These are phyloP conservation scores for Venturiaceae sp. DNA, from an alignment of 2,329 filamentous ascomycete species.

Conservation along the genomic window DNA sequence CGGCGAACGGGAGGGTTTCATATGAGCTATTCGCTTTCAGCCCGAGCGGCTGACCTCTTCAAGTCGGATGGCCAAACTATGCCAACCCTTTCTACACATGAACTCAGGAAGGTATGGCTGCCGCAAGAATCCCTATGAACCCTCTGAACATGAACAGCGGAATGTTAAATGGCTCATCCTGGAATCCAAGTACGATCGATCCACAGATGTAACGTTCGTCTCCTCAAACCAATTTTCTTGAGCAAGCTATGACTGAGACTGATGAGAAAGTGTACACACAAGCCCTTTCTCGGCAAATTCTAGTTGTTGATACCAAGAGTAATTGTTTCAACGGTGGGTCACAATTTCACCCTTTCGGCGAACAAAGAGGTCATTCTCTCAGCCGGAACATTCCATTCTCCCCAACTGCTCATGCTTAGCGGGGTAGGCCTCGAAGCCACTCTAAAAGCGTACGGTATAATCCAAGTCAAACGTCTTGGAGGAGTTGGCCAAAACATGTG, in stretches of 20 bases:
- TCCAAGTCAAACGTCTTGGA: neutral
- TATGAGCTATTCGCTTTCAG: conserved; percentile 10
- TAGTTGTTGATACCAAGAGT: conserved; percentile 19
- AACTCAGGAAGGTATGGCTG: conserved; percentile 11
- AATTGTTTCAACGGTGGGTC: neutral
- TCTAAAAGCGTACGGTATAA: neutral
- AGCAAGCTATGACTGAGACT: conserved; percentile 12
- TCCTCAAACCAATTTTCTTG: conserved; percentile 16
- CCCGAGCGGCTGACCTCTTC: conserved; percentile 1
- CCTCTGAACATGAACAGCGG: conserved; percentile 13
- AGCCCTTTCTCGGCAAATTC: conserved; percentile 23
- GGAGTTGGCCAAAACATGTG: conserved; percentile 8
- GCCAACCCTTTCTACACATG: neutral
- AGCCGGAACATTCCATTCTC: conserved; percentile 9
- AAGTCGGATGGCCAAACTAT: neutral
- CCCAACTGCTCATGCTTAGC: conserved; percentile 9
- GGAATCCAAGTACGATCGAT: conserved; percentile 20
- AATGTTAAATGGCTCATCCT: neutral
- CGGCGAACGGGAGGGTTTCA: conserved; percentile 16
- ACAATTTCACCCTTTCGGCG: conserved; percentile 5
- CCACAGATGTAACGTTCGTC: conserved; percentile 12
- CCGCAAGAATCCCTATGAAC: conserved; percentile 15
- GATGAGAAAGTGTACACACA: conserved; percentile 19
- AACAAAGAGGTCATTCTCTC: conserved; percentile 9
- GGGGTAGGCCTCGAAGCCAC: conserved; percentile 5